Evolutionary conservation across 768 basidiomycete species (phyloP).

Genomic region (Lactifluus volemus): DNA sequence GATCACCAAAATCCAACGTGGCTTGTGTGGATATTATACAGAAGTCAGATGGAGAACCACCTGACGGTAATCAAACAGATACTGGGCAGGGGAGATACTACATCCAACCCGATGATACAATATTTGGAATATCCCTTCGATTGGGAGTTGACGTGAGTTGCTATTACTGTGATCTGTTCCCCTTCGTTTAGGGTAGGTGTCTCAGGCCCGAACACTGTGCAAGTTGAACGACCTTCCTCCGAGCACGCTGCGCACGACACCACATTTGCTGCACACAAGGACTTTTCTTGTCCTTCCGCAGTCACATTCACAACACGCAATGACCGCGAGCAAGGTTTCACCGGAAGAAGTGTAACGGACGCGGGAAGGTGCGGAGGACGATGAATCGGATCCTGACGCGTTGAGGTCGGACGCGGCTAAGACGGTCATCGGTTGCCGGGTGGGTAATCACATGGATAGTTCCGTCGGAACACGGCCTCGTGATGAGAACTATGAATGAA

Average conservation of each 20-base stretch:
- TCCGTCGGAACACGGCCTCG: no score
- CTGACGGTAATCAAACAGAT: not conserved
- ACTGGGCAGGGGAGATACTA: constrained; percentile 6
- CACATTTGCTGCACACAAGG: constrained; percentile 67
- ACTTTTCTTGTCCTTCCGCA: constrained; percentile 46
- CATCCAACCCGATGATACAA: constrained; percentile 17
- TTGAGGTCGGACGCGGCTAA: not conserved
- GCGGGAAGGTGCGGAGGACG: constrained; percentile 47
- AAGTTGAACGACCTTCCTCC: constrained; percentile 56
- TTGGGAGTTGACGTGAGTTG: constrained; percentile 43
- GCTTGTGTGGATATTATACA: no score
- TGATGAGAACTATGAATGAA: no score
- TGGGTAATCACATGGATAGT: no score
- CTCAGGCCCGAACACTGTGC: constrained; percentile 51
- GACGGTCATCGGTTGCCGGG: constrained; percentile 23
- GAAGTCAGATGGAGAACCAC: not conserved
- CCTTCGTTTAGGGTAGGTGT: not conserved
- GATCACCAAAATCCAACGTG: not conserved
- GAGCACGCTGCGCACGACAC: constrained; percentile 58
- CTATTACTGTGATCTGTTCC: not conserved
- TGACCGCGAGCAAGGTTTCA: constrained; percentile 21
- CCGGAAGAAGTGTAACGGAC: constrained; percentile 35
- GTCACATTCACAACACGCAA: constrained; percentile 20
- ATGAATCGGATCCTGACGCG: constrained; percentile 19
- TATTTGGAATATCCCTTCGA: constrained; percentile 13